phyloP scores from a whole-genome alignment of 83 land plant species.

The Picea abies region DNA sequence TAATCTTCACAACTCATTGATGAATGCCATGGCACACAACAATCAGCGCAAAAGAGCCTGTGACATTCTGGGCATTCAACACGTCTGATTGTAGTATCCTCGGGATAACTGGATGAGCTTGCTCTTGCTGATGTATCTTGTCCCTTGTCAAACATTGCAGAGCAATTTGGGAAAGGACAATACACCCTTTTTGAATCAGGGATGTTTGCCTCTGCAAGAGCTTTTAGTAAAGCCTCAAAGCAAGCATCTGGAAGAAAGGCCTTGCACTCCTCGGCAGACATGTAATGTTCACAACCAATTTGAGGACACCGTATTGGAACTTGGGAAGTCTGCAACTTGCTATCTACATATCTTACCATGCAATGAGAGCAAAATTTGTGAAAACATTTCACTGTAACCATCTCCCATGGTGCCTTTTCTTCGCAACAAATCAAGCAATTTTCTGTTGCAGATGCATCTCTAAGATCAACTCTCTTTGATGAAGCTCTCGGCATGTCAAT shows the following conservation, averaged over 20 bases:
- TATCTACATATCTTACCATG: slow-evolving; percentile 63
- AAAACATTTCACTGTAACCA: slow-evolving; percentile 56
- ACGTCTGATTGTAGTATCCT: slow-evolving; percentile 25
- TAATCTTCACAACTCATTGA: slow-evolving; percentile 71
- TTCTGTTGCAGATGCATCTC: slow-evolving; percentile 16
- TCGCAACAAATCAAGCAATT: slow-evolving; percentile 79
- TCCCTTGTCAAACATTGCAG: slow-evolving; percentile 56
- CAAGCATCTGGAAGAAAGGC: slow-evolving; percentile 58
- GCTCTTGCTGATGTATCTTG: slow-evolving; percentile 34
- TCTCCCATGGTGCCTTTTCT: slow-evolving; percentile 45
- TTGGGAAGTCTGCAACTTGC: slow-evolving; percentile 58
- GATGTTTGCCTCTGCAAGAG: slow-evolving; percentile 56
- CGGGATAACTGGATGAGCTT: slow-evolving; percentile 43
- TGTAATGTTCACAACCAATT: slow-evolving; percentile 56
- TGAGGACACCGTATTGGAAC: slow-evolving; percentile 83
- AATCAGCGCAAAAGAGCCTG: slow-evolving; percentile 66
- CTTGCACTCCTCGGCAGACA: slow-evolving; percentile 52
- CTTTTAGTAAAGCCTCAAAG: slow-evolving; percentile 45
- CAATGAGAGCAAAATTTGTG: slow-evolving; percentile 80
- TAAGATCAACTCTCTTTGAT: slow-evolving; percentile 20
- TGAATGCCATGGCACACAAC: slow-evolving; percentile 89
- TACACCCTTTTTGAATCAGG: slow-evolving; percentile 61
- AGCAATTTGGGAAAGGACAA: slow-evolving; percentile 82
- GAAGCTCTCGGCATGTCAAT: slow-evolving; percentile 25
- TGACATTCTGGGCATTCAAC: slow-evolving; percentile 67